Evolutionary conservation across 768 basidiomycete species (phyloP), one percentile per base, ranked within the genome.

Genomic region (Ramaria sp.): DNA sequence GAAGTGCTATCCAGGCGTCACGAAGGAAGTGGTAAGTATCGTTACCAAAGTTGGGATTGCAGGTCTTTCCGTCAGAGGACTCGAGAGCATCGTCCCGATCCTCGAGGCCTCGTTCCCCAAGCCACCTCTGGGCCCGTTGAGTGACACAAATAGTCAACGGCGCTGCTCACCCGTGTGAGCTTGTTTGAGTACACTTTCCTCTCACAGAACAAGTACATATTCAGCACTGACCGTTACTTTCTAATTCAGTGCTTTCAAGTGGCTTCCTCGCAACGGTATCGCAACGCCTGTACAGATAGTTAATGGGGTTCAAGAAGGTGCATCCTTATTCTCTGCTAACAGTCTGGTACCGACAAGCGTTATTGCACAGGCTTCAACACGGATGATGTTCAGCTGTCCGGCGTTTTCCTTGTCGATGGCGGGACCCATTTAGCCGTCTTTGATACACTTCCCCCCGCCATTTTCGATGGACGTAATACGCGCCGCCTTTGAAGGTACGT

Each of bases 401-500:
- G 22, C 9, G 56, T 48, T 15, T 45, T 41, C 41, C 10, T 56
- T 8, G 39, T 56, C 16, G 56, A 48, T 30, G 32, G 25, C 27
- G 22, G 16, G 24, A 51, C 9, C 13, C 32, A 8, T 34, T 34
- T 34, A 8, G 13, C 32, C 32, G 32, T 8, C 18, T 4, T 43
- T 5, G 36, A 32, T 32, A 36, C 54, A 22, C 47, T 22, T 0
- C 10, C 22, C 30, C 32, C 56, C 5, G 56, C 48, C 12, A 20
- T 39, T 22, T 38, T 32, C 5, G 48, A 48, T 27, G 56, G 56
- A 9, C 37, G 51, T 13, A 50, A 25, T 27, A 18, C 56, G 51
- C 28, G 56, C 48, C 6, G 50, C 48, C 5, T 56, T 56, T 22
- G 56, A 56, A 51, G 56, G 56, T 43, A 43, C 9, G 36, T 36